Evolutionary conservation across 2,329 filamentous ascomycete species (phyloP), one percentile per base, ranked within the genome.

Genomic region (Diplocarpon rosae): DNA sequence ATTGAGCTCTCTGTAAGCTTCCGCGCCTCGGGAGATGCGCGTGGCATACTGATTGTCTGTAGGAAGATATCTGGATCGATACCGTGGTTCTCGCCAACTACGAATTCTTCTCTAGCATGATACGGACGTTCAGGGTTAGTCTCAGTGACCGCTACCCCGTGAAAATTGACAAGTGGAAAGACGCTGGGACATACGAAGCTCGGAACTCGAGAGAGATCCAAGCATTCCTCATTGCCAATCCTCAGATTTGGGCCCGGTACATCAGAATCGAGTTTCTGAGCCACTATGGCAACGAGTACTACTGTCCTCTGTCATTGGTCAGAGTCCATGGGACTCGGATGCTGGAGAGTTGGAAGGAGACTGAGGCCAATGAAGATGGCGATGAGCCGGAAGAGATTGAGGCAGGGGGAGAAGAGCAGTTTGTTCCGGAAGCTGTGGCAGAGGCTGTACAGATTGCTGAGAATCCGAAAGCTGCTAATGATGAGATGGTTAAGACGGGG

Each of bases 91-190:
- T 98, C 43, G 92, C 90, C 50, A 98, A 98, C 62, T 98, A 93
- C 57, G 92, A 98, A 63, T 98, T 98, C 69, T 98, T 98, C 69
- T 95, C 88, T 44, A 95, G 88, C 61, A 95, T 94, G 75, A 85
- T 96, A 56, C 83, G 88, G 42, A 84, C 81, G 38, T 95, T 98
- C 63, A 76, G 85, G 41, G 79, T 96, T 54, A 93, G 86, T 61
- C 90, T 95, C 38, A 93, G 89, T 46, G 92, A 96, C 66, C 80
- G 87, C 45, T 96, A 95, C 63, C 92, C 92, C 0, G 85, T 92
- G 43, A 96, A 95, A 64, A 65, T 77, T 45, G 89, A 95, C 39
- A 86, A 92, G 55, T 98, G 92, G 92, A 87, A 83, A 53, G 80
- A 87, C 35, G 63, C 96, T 37, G 92, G 88, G 6, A 83, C 80